Evolutionary conservation across 169 alveolate genomes (phyloP), one percentile per base, ranked within the genome.

Genomic region (Babesia ovata): DNA sequence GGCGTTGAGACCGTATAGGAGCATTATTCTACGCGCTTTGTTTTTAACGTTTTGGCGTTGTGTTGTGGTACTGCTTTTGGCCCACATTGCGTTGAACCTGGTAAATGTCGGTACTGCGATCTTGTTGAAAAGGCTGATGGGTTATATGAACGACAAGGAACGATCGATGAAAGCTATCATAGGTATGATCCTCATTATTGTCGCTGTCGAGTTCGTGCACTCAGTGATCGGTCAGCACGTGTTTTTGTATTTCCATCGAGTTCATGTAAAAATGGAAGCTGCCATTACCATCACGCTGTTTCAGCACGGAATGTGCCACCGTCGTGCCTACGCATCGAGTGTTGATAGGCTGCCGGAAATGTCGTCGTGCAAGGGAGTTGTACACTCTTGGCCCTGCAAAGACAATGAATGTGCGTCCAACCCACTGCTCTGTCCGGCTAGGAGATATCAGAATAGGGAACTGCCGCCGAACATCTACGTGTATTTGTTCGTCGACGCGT

Each of bases 251-350:
- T 45, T 45, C 50, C 52, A 36, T 22, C 56, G 87, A 12, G 53
- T 79, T 22, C 53, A 56, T 4, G 39, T 22, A 17, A 61, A 70
- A 16, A 72, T 79, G 52, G 81, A 79, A 36, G 44, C 66, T 9
- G 26, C 75, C 17, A 39, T 58, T 49, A 67, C 87, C 59, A 71
- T 79, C 33, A 79, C 87, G 21, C 50, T 79, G 33, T 79, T 79
- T 59, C 87, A 79, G 48, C 87, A 79, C 58, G 84, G 84, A 4
- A 42, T 79, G 70, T 79, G 79, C 44, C 75, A 71, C 28, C 63
- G 87, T 9, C 74, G 83, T 21, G 70, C 50, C 9, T 79, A 58
- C 67, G 33, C 49, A 9, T 19, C 44, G 7, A 28, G 16, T 2
- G 14, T 56, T n/a, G 48, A 48, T 8, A 65, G 63, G 9, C 9